Percentiles rank a stretch among this genome's conserved stretches.
Evolutionary conservation across 805 yeast species (phyloP).

Genomic region (Wickerhamomyces sydowiorum): DNA sequence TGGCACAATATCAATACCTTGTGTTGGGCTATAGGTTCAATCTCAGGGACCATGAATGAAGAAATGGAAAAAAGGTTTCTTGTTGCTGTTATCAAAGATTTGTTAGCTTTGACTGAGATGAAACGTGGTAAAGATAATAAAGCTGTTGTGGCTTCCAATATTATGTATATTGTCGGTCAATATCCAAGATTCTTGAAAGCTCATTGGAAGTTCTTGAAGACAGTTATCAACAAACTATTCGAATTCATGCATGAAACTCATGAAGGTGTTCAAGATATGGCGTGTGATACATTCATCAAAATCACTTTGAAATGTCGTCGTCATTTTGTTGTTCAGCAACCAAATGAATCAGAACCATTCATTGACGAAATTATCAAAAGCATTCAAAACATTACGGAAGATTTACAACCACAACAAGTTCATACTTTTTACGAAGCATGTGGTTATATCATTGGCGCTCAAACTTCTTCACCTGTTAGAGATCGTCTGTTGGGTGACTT

Average conservation of each 20-base stretch:
- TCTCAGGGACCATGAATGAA: slow-evolving; percentile 97
- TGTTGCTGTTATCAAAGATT: slow-evolving; percentile 88
- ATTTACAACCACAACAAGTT: slow-evolving; percentile 93
- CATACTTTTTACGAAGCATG: slow-evolving; percentile 98
- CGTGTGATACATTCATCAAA: slow-evolving; percentile 97
- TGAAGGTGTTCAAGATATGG: slow-evolving; percentile 99
- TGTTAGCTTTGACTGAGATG: slow-evolving; percentile 88
- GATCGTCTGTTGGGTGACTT: slow-evolving; percentile 68
- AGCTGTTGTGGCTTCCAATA: slow-evolving; percentile 99
- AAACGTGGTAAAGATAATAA: slow-evolving; percentile 97
- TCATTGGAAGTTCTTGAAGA: slow-evolving; percentile 95
- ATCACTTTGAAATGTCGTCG: slow-evolving; percentile 93
- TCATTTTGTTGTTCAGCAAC: slow-evolving; percentile 86
- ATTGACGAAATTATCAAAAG: slow-evolving; percentile 83
- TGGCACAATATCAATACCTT: slow-evolving; percentile 97
- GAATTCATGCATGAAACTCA: slow-evolving; percentile 99
- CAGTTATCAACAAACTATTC: slow-evolving; percentile 91
- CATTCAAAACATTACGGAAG: slow-evolving; percentile 82
- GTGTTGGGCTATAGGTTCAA: slow-evolving; percentile 99
- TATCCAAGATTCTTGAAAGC: slow-evolving; percentile 96
- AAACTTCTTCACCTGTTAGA: slow-evolving; percentile 60
- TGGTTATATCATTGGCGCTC: slow-evolving; percentile 89
- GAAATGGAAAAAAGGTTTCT: slow-evolving; percentile 93
- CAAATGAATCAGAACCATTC: slow-evolving; percentile 83
- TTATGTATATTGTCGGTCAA: slow-evolving; percentile 99